phyloP scores from a whole-genome alignment of 306 rosid genomes.

The Medicago truncatula region DNA sequence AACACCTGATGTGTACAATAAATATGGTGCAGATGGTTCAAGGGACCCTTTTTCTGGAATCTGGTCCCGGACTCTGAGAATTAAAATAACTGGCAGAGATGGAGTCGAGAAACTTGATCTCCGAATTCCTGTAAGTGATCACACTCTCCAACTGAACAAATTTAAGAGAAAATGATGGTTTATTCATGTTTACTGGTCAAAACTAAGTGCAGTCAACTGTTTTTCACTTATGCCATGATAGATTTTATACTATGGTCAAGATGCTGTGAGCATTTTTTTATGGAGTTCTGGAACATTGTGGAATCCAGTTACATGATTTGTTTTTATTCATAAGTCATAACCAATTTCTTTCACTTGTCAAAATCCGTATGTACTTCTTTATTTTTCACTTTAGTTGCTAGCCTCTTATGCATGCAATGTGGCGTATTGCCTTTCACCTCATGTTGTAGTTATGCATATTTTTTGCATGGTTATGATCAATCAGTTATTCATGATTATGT shows the following conservation, averaged over 20 bases:
- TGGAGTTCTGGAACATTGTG: too few relatives aligned
- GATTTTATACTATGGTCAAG: too few relatives aligned
- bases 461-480: conserved; percentile 8
- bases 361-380: neutral
- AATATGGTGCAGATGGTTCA: conserved; percentile 76
- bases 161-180: neutral
- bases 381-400: neutral
- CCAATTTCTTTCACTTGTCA: neutral
- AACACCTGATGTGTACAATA: conserved; percentile 89
- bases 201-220: too few relatives aligned
- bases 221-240: too few relatives aligned
- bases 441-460: conserved; percentile 13
- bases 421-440: too few relatives aligned
- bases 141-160: conserved; percentile 27
- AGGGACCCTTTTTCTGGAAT: conserved; percentile 69
- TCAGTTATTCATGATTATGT: conserved; percentile 12
- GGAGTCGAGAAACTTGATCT: conserved; percentile 90
- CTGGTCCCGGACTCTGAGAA: conserved; percentile 87
- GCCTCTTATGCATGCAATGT: conserved; percentile 19
- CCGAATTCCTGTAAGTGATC: conserved; percentile 83
- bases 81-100: conserved; percentile 90
- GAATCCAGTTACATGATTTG: neutral
- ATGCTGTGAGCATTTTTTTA: too few relatives aligned
- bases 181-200: neutral
- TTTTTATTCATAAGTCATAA: neutral